Conservation (phyloP, 1,284 basidiomycete species). For the Apiotrichum domesticum region DNA sequence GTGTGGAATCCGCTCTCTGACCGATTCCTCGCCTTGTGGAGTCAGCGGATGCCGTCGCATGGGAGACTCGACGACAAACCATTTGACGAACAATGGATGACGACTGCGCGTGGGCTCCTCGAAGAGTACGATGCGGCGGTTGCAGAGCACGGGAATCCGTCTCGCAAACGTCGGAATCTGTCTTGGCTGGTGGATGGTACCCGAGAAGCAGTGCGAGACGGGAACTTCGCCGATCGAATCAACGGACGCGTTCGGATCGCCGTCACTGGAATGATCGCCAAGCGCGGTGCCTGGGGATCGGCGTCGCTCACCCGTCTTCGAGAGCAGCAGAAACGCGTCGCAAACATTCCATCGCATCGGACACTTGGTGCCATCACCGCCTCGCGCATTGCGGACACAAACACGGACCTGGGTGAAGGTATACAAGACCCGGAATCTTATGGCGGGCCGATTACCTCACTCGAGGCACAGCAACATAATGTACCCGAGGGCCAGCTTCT, state of each 20-base stretch:
- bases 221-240: background rate
- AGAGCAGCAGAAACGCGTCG: background rate
- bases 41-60: background rate
- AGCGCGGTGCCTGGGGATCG: constrained; percentile 3
- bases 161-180: background rate
- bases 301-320: background rate
- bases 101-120: background rate
- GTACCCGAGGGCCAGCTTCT: background rate
- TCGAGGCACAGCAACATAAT: background rate
- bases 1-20: constrained; percentile 8
- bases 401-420: background rate
- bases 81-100: background rate
- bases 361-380: background rate
- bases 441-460: background rate
- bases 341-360: background rate
- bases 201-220: background rate
- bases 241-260: constrained; percentile 3
- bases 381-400: background rate
- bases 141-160: background rate
- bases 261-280: background rate
- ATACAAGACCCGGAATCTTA: background rate
- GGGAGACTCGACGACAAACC: background rate
- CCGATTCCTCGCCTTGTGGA: constrained; percentile 4
- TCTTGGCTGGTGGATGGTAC: constrained; percentile 1
- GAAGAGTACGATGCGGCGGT: background rate